These are phyloP conservation scores for Cicer bijugum DNA, from an alignment of 306 rosid genomes.

Conservation along the genomic window DNA sequence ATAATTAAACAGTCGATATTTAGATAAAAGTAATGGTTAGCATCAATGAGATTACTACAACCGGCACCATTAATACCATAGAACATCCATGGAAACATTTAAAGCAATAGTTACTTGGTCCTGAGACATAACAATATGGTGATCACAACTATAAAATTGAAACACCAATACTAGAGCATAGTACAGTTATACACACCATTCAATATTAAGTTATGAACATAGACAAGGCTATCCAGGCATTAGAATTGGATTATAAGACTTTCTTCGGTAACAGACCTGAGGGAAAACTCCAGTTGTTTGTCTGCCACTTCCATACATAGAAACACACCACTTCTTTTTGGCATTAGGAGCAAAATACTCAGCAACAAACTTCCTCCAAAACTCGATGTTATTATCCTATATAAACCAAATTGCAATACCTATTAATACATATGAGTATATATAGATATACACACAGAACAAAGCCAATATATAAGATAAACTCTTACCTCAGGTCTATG, in stretches of 20 bases:
- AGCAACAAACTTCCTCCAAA: constrained; percentile 97
- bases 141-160: constrained; percentile 28
- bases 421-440: constrained; percentile 31
- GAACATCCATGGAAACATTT: constrained; percentile 28
- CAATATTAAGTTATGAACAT: constrained; percentile 43
- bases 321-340: constrained; percentile 98
- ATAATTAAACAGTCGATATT: constrained; percentile 37
- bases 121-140: constrained; percentile 24
- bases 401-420: constrained; percentile 30
- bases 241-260: constrained; percentile 37
- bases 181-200: constrained; percentile 26
- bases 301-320: constrained; percentile 93
- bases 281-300: constrained; percentile 97
- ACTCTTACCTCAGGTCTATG: constrained; percentile 87
- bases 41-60: constrained; percentile 28
- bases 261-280: constrained; percentile 68
- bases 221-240: constrained; percentile 37
- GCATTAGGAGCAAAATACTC: constrained; percentile 96
- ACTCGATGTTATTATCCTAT: constrained; percentile 91
- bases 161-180: constrained; percentile 27
- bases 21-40: constrained; percentile 37
- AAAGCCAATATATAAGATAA: constrained; percentile 18
- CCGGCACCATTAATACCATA: constrained; percentile 10
- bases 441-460: background rate
- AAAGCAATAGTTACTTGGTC: constrained; percentile 31